phyloP scores from a whole-genome alignment of 2,329 filamentous ascomycete species.

The Stagonosporopsis vannaccii region DNA sequence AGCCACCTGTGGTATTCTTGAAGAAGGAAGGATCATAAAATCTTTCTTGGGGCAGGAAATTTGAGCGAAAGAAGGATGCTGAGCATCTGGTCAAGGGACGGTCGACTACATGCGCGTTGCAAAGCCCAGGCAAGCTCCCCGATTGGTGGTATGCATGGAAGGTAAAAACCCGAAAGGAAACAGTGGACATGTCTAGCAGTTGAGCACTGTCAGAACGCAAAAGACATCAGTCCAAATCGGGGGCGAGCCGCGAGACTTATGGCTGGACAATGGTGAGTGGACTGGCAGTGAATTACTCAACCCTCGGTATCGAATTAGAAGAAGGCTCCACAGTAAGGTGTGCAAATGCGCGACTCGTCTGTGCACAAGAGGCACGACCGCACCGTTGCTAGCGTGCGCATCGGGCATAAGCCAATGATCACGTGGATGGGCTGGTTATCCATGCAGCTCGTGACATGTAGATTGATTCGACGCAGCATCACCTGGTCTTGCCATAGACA shows the following conservation, averaged over 20 bases:
- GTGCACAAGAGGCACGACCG: not conserved
- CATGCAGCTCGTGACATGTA: not conserved
- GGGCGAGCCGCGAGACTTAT: not conserved
- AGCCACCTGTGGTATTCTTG: not conserved
- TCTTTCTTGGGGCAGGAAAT: not conserved
- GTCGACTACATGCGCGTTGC: not conserved
- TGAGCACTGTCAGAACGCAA: not conserved
- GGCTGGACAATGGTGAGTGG: not conserved
- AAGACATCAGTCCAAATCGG: not conserved
- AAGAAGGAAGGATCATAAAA: not conserved
- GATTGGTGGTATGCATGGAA: not conserved
- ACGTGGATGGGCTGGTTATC: conserved; percentile 1
- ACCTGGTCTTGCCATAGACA: not conserved
- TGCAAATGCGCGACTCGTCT: not conserved
- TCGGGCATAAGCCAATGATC: conserved; percentile 3
- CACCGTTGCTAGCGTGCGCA: conserved; percentile 1
- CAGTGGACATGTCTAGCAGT: not conserved
- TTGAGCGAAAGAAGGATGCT: not conserved
- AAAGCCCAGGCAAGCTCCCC: conserved; percentile 3
- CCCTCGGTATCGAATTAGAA: not conserved
- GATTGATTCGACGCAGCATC: not conserved
- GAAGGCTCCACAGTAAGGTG: not conserved
- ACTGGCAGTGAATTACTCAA: not conserved
- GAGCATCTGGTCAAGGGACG: not conserved
- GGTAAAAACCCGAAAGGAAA: not conserved